phyloP scores from a whole-genome alignment of 257 asterid genomes.

The Ophiorrhiza pumila region DNA sequence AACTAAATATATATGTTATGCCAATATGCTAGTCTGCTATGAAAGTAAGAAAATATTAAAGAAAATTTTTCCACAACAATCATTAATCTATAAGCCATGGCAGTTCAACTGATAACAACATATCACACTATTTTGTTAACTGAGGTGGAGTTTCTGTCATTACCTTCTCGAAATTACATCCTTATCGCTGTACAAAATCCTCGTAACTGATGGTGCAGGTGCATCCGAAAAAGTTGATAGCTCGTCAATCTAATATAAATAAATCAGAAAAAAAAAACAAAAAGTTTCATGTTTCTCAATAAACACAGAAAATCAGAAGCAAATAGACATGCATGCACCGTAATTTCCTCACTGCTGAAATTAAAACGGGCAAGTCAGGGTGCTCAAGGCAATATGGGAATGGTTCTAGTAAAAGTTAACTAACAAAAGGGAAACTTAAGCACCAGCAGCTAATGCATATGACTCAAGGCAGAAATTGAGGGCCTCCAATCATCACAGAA shows the following conservation, averaged over 20 bases:
- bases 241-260: conserved; percentile 64
- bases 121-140: background rate
- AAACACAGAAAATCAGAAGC: background rate
- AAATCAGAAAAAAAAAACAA: background rate
- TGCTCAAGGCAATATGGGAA: background rate
- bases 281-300: conserved; percentile 2
- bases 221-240: conserved; percentile 79
- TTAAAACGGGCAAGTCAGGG: background rate
- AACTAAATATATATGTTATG: background rate
- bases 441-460: background rate
- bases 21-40: background rate
- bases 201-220: conserved; percentile 85
- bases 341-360: background rate
- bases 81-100: background rate
- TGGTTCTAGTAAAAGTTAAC: background rate
- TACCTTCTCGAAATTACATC: conserved; percentile 88
- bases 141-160: background rate
- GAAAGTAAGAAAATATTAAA: background rate
- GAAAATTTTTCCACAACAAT: background rate
- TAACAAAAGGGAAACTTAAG: background rate
- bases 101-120: background rate
- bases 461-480: background rate
- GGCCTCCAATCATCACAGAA: background rate
- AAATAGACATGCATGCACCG: background rate
- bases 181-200: conserved; percentile 81